Evolutionary conservation across 148 eudicot species (phyloP).

Genomic region (Rhododendron molle): DNA sequence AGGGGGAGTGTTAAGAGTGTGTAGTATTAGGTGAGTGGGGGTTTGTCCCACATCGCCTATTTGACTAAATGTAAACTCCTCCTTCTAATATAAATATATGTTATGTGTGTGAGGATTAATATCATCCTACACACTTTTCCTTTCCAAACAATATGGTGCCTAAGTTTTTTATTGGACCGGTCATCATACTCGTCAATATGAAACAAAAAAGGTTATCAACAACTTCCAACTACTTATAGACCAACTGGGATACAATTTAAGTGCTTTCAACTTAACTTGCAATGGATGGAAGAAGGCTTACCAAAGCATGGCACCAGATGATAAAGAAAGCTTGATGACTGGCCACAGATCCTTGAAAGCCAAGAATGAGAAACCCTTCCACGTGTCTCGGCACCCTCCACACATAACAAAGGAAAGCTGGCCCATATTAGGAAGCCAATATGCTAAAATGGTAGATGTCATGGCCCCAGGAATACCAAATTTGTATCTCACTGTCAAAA

Average conservation of each 20-base stretch:
- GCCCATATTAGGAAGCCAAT: too few species aligned
- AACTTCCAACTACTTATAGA: not conserved
- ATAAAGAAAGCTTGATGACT: slow-evolving; percentile 28
- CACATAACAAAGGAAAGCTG: too few species aligned
- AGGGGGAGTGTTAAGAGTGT: too few species aligned
- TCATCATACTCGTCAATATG: not conserved
- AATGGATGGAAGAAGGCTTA: slow-evolving; percentile 1
- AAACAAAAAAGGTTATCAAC: not conserved
- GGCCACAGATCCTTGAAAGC: slow-evolving; percentile 33
- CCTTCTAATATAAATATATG: too few species aligned
- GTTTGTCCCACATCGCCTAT: too few species aligned
- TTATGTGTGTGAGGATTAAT: too few species aligned
- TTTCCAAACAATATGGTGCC: not conserved
- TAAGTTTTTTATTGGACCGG: not conserved
- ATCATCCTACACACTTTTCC: too few species aligned
- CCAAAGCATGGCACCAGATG: slow-evolving; percentile 41
- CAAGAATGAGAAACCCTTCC: slow-evolving; percentile 33
- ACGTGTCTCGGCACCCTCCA: slow-evolving; percentile 31
- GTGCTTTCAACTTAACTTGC: not conserved
- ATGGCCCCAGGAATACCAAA: slow-evolving; percentile 28
- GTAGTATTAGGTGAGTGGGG: too few species aligned
- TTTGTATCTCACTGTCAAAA: slow-evolving; percentile 23
- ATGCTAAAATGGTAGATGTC: too few species aligned
- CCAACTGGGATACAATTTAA: not conserved
- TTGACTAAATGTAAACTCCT: too few species aligned